Conservation (phyloP, 148 eudicot genomes). For the Beta vulgaris region DNA sequence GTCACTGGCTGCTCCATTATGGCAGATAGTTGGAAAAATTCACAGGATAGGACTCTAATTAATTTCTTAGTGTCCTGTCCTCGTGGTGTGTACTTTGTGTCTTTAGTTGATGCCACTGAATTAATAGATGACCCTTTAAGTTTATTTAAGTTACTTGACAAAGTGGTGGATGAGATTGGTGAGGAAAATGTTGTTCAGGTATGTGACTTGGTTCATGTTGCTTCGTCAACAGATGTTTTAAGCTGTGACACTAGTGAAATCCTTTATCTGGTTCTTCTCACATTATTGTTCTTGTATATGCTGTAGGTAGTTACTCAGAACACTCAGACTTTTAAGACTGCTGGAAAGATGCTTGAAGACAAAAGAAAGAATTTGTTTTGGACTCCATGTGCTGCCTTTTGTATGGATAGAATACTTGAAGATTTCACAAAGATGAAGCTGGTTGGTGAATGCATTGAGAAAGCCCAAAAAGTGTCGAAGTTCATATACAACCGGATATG, state of each 20-base stretch:
- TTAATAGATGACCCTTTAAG: conserved; percentile 55
- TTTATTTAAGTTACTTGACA: conserved; percentile 72
- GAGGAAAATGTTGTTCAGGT: conserved; percentile 96
- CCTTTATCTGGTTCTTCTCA: conserved; percentile 3
- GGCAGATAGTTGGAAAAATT: conserved; percentile 90
- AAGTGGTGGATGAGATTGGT: conserved; percentile 85
- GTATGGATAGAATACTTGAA: conserved; percentile 76
- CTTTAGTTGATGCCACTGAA: conserved; percentile 77
- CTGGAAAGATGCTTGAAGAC: conserved; percentile 96
- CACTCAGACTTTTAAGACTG: conserved; percentile 71
- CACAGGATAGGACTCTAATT: conserved; percentile 57
- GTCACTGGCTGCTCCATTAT: conserved; percentile 89
- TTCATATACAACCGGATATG: conserved; percentile 75
- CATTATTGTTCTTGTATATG: not conserved
- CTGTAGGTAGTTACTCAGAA: conserved; percentile 78
- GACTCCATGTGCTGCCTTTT: conserved; percentile 87
- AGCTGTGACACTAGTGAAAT: not conserved
- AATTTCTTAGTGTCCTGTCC: conserved; percentile 89
- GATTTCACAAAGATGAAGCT: conserved; percentile 67
- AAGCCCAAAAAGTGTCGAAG: conserved; percentile 72
- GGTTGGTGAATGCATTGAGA: conserved; percentile 76
- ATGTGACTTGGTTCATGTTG: conserved; percentile 19
- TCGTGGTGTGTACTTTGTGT: conserved; percentile 78
- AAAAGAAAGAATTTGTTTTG: conserved; percentile 73
- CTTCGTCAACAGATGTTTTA: not conserved